phyloP scores from a whole-genome alignment of 352 stramenopile species.

The Achlya hypogyna region DNA sequence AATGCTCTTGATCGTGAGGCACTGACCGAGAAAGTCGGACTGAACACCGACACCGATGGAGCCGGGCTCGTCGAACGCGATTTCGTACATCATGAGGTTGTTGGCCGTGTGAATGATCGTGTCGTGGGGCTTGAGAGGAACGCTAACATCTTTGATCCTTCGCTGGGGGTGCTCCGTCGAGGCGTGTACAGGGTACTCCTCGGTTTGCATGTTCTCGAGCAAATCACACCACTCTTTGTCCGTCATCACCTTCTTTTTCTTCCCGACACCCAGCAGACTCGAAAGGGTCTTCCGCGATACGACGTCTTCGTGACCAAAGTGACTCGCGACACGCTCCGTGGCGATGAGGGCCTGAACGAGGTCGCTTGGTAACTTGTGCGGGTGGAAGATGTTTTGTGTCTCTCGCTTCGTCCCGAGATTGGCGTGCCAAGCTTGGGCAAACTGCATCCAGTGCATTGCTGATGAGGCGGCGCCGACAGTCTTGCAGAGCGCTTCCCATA shows the following conservation, averaged over 20 bases:
- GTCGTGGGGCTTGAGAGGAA: constrained; percentile 29
- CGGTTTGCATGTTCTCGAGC: constrained; percentile 36
- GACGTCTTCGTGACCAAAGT: constrained; percentile 27
- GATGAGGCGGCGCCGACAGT: constrained; percentile 17
- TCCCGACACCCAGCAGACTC: constrained; percentile 35
- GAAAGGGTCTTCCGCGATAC: constrained; percentile 39
- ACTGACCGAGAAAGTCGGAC: constrained; percentile 48
- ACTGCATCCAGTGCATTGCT: constrained; percentile 41
- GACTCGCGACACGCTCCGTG: constrained; percentile 36
- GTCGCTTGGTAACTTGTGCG: constrained; percentile 25
- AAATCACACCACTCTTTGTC: constrained; percentile 38
- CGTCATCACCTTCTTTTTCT: constrained; percentile 15
- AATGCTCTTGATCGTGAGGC: constrained; percentile 34
- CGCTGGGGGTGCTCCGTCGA: constrained; percentile 12
- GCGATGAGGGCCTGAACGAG: constrained; percentile 41
- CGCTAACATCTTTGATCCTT: constrained; percentile 12
- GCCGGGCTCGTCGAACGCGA: constrained; percentile 39
- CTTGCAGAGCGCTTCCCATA: constrained; percentile 30
- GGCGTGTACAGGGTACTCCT: constrained; percentile 21
- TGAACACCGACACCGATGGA: constrained; percentile 36
- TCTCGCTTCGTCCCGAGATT: constrained; percentile 25
- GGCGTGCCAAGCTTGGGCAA: constrained; percentile 29
- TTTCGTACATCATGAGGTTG: constrained; percentile 54
- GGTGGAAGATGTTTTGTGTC: constrained; percentile 20
- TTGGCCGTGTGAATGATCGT: constrained; percentile 51